Evolutionary conservation across 2,329 filamentous ascomycete species (phyloP), one percentile per base, ranked within the genome.

Genomic region (Colletotrichum shisoi): DNA sequence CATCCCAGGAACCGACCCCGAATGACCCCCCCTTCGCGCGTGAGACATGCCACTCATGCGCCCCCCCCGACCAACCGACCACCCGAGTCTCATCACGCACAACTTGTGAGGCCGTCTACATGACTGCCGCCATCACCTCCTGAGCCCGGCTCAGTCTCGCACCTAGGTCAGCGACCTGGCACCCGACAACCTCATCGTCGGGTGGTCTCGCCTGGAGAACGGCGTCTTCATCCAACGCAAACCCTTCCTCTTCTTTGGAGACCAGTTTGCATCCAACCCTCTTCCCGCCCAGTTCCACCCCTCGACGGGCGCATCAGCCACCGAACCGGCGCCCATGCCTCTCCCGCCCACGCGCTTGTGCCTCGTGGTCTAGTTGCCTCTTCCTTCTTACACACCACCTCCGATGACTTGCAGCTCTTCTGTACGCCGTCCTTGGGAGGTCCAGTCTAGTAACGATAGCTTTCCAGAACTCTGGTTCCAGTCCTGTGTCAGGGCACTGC

Each of bases 11-110:
- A 44, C 63, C 49, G 63, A 45, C 52, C 52, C 62, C 63, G 66
- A 62, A 68, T 68, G 66, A 68, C 62, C 66, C 52, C 40, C 40
- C 54, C 42, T 21, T 37, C 13, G 27, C 49, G 56, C 54, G 34
- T 67, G 66, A 68, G 66, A 68, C 66, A 68, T 67, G 19, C 63
- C 44, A 56, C 65, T 68, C 65, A 68, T 68, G 66, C 66, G 62
- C 62, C 66, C 63, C 62, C 66, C 63, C 39, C 42, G 21, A 58
- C 63, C 61, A 58, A 67, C 59, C 65, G 65, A 67, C 66, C 44
- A 67, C 19, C 21, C 45, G 58, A 52, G 66, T 68, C 66, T 68
- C 40, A 68, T 63, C 57, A 34, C 62, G 53, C 62, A 39, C 39
- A 68, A 68, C 39, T 62, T 67, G 62, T 57, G 66, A 67, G 66